Percentiles rank a stretch among this genome's conserved stretches.
phyloP scores from a whole-genome alignment of 106 monocot species.

The Triglochin maritima region DNA sequence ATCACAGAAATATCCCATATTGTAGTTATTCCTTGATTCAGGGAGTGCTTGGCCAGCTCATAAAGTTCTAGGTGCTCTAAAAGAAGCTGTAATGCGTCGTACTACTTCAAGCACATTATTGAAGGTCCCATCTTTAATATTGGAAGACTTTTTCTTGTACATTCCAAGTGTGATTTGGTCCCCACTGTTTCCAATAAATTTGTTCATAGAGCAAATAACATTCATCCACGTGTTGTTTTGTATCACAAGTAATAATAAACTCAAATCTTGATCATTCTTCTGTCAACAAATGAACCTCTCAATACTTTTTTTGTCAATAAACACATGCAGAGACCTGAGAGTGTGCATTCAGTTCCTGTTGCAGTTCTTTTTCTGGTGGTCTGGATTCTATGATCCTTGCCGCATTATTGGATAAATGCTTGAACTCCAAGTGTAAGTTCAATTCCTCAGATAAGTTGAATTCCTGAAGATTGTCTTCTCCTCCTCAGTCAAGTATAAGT shows the following conservation, averaged over 20 bases:
- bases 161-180: too few species aligned
- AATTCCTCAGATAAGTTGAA: background rate
- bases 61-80: constrained; percentile 50
- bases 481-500: background rate
- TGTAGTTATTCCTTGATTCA: constrained; percentile 16
- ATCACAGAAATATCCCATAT: background rate
- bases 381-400: constrained; percentile 99
- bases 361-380: constrained; percentile 93
- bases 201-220: too few species aligned
- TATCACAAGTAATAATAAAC: too few species aligned
- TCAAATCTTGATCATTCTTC: too few species aligned
- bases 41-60: constrained; percentile 24
- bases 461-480: background rate
- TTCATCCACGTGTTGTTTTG: too few species aligned
- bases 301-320: background rate
- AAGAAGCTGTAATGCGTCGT: constrained; percentile 67
- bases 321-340: constrained; percentile 1
- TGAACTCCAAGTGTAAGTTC: constrained; percentile 59
- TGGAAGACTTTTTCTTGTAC: background rate
- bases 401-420: constrained; percentile 69
- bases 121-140: constrained; percentile 30
- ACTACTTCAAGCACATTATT: constrained; percentile 24
- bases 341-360: constrained; percentile 27
- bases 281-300: background rate
- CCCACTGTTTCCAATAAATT: too few species aligned